Evolutionary conservation across 768 basidiomycete species (phyloP), one percentile per base, ranked within the genome.

Genomic region (Thelephora ganbajun): DNA sequence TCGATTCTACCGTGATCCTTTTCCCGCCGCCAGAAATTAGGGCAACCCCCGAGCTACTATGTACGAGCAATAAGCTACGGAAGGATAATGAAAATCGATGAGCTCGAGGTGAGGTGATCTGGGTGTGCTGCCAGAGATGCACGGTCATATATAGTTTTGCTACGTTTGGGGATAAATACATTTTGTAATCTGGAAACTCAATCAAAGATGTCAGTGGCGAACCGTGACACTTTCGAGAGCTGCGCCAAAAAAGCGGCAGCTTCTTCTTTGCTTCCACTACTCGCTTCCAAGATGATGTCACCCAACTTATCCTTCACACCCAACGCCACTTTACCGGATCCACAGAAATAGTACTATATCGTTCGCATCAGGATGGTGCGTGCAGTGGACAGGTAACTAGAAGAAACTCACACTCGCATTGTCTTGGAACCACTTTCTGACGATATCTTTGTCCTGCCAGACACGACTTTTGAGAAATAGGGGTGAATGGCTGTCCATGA

Each of bases 161-260:
- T n/a, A n/a, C n/a, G n/a, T n/a, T n/a, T n/a, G n/a, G n/a, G n/a
- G n/a, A n/a, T n/a, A n/a, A n/a, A n/a, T n/a, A n/a, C n/a, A n/a
- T n/a, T n/a, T n/a, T n/a, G n/a, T n/a, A n/a, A n/a, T n/a, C n/a
- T n/a, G n/a, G n/a, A n/a, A n/a, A n/a, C n/a, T 57, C 53, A 72
- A 20, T 69, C 69, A 48, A 71, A 73, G 20, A 72, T 63, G 53
- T 72, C 71, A 2, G 69, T 69, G 2, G 69, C 69, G 51, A 68
- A 71, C 13, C 71, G 59, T 5, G 64, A 66, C 13, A 69, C 58
- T 35, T 52, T 54, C 48, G 64, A 59, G 48, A 69, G 67, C 43
- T 57, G 48, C 19, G 45, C 58, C 9, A 56, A 55, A 0, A 67
- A 67, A 37, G 64, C 58, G 5, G 51, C 54, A 11, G 60, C 56